Conservation (phyloP, 768 basidiomycete species). For the Lactarius hatsudake region DNA sequence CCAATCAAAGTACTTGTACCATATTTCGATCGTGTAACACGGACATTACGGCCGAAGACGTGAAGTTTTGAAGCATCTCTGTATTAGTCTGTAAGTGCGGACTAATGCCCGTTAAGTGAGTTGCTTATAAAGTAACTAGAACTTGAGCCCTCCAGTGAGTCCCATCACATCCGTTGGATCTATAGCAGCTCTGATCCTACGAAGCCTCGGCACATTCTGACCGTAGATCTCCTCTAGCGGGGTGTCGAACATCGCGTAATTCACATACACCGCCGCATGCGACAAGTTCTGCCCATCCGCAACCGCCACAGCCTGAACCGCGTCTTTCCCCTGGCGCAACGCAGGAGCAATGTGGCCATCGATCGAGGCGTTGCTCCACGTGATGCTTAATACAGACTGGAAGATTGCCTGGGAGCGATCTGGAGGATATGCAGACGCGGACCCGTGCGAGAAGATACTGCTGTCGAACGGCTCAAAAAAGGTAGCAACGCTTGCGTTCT, state of each 20-base stretch:
- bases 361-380: conserved; percentile 25
- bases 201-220: conserved; percentile 19
- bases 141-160: conserved; percentile 29
- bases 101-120: too few species aligned
- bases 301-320: conserved; percentile 6
- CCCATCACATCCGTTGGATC: conserved; percentile 30
- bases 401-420: conserved; percentile 16
- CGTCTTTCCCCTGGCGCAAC: conserved; percentile 25
- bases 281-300: conserved; percentile 28
- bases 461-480: conserved; percentile 9
- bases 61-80: too few species aligned
- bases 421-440: conserved; percentile 18
- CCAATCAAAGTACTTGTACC: too few species aligned
- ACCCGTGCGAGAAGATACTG: conserved; percentile 11
- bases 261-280: conserved; percentile 21
- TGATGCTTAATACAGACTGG: background rate
- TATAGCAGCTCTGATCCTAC: conserved; percentile 5
- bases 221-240: conserved; percentile 26
- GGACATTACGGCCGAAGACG: too few species aligned
- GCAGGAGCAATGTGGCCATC: conserved; percentile 46
- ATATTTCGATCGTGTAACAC: too few species aligned
- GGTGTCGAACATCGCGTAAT: conserved; percentile 24
- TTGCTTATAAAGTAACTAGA: background rate
- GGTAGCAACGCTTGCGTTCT: background rate
- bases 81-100: too few species aligned